Base-by-base conservation (phyloP, 106 monocot genomes). In the Hemerocallis citrina region DNA sequence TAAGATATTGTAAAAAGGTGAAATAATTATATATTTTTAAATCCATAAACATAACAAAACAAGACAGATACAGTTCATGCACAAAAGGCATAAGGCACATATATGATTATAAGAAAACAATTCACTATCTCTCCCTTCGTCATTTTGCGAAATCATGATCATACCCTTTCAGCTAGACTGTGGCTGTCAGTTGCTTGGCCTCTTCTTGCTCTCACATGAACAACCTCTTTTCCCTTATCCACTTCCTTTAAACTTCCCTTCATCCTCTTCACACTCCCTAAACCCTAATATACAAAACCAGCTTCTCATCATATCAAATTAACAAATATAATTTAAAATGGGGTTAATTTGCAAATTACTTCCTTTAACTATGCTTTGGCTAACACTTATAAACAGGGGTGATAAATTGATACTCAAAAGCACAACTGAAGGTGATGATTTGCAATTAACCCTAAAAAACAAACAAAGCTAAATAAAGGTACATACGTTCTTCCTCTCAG, bases 111-210 rank as follows among this genome's bases (percentile, higher is more conserved):
- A 21, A 57, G 17, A 35, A n/a, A 57, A 20, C 8, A 8, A 21
- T 19, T 19, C n/a, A n/a, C n/a, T 34, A 17, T 14, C 2, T 31
- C 16, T 32, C 32, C n/a, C 29, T 55, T 55, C n/a, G 55, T 55
- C 55, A 32, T 33, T 55, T 55, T 32, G 34, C 48, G 17, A 68
- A 28, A 51, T 28, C 19, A 55, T 50, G 0, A 54, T 41, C 47
- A 63, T 85, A 85, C 84, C 76, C 84, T 76, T 57, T 85, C 84
- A 58, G 84, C 84, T 24, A 84, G 57, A 52, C 84, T 84, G 50
- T 85, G 84, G 72, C 84, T 85, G 70, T 85, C 84, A 70, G 84
- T 85, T 31, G 85, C 85, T 77, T 85, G 85, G 67, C 85, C 85
- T 73, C 85, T 80, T 52, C 76, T 67, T 43, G 85, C 85, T 35